phyloP scores from a whole-genome alignment of 2,329 filamentous ascomycete genomes.

The Aspergillaceae sp. region DNA sequence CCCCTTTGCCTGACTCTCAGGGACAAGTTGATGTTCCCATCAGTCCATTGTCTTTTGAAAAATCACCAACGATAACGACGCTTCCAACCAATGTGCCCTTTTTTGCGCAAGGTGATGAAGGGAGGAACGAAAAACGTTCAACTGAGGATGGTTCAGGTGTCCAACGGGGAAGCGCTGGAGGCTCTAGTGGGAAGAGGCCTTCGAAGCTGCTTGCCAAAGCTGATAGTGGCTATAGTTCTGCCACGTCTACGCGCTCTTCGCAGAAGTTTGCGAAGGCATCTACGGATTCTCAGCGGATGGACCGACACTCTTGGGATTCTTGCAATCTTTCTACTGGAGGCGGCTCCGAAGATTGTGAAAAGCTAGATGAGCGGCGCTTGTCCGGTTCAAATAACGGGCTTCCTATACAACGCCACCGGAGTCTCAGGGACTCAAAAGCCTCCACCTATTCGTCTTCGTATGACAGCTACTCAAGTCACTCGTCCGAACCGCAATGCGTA shows the following conservation, averaged over 20 bases:
- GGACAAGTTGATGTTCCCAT: conserved; percentile 17
- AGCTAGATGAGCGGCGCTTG: not conserved
- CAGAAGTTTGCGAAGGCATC: conserved; percentile 17
- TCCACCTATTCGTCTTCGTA: too few relatives aligned
- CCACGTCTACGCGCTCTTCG: conserved; percentile 23
- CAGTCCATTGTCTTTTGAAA: conserved; percentile 29
- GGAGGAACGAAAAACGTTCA: conserved; percentile 12
- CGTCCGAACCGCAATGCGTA: conserved; percentile 2
- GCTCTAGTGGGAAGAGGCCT: conserved; percentile 9
- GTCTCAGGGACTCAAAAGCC: conserved; percentile 7
- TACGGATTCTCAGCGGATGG: conserved; percentile 19
- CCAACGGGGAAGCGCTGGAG: too few relatives aligned
- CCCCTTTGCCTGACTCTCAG: conserved; percentile 8
- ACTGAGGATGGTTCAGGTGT: conserved; percentile 13
- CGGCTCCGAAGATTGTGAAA: conserved; percentile 4
- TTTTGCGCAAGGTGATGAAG: conserved; percentile 10
- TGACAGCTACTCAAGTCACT: too few relatives aligned
- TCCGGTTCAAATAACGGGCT: conserved; percentile 3
- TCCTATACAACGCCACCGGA: conserved; percentile 12
- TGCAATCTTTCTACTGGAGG: not conserved
- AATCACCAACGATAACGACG: conserved; percentile 18
- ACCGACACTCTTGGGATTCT: not conserved
- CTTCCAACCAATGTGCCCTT: conserved; percentile 6
- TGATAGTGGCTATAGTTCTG: conserved; percentile 34
- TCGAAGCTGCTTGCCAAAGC: conserved; percentile 22